These are phyloP conservation scores for Choanephora cucurbitarum DNA, from an alignment of 371 early-diverging fungal species.

Conservation along the genomic window DNA sequence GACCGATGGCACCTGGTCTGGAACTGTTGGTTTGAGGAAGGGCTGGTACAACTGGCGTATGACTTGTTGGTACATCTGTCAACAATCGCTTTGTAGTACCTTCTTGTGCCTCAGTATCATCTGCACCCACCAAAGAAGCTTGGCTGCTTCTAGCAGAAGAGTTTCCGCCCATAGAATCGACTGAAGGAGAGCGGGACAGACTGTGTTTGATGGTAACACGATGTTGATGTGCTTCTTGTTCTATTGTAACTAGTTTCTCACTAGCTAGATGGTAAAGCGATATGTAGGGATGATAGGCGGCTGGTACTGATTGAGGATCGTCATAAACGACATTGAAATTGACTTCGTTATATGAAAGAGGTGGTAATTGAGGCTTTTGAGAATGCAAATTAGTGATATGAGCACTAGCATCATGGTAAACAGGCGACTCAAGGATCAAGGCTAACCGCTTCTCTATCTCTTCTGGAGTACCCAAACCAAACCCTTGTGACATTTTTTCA, in stretches of 20 bases:
- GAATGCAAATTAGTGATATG: slow-evolving; percentile 19
- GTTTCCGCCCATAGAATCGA: slow-evolving; percentile 36
- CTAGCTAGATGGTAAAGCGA: slow-evolving; percentile 84
- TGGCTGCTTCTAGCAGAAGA: slow-evolving; percentile 44
- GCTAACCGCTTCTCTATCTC: slow-evolving; percentile 64
- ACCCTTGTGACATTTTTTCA: slow-evolving; percentile 76
- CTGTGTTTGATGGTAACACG: slow-evolving; percentile 12
- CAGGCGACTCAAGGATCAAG: slow-evolving; percentile 50
- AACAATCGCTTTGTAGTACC: slow-evolving; percentile 9
- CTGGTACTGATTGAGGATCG: slow-evolving; percentile 49
- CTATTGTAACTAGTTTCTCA: slow-evolving; percentile 70
- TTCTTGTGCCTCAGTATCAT: slow-evolving; percentile 10
- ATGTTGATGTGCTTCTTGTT: slow-evolving; percentile 22
- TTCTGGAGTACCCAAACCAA: slow-evolving; percentile 80
- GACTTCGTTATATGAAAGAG: slow-evolving; percentile 7
- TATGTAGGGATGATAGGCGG: slow-evolving; percentile 69
- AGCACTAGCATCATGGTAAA: slow-evolving; percentile 34
- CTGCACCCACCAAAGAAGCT: slow-evolving; percentile 28
- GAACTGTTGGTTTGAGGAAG: slow-evolving; percentile 19
- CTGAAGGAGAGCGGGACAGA: slow-evolving; percentile 40
- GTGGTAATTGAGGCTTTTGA: slow-evolving; percentile 10
- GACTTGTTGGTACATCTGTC: slow-evolving; percentile 24
- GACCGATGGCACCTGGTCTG: slow-evolving; percentile 32
- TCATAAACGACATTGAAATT: slow-evolving; percentile 24
- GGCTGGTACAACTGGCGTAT: slow-evolving; percentile 15